A percentile compares a stretch with the other conserved stretches of the same genome.
phyloP scores from a whole-genome alignment of 352 stramenopile species.

The Globisporangium sylvaticum region DNA sequence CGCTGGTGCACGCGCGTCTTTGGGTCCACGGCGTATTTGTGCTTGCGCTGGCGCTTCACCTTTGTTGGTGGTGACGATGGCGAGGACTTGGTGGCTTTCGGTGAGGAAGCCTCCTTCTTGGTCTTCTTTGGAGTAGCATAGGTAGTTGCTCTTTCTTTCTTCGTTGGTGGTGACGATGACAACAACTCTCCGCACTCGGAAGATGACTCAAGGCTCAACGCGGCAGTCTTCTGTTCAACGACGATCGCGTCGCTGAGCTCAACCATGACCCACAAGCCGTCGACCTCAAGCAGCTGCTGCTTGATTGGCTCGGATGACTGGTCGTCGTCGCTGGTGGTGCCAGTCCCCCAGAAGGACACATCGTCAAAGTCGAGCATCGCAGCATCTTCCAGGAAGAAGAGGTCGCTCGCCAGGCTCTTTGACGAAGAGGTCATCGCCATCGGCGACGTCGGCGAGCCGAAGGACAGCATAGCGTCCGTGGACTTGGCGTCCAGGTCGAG shows the following conservation, averaged over 20 bases:
- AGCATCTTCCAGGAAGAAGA: background rate
- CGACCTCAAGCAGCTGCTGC: background rate
- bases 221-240: background rate
- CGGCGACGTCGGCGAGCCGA: background rate
- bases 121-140: background rate
- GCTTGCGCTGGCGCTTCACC: background rate
- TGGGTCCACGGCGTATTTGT: background rate
- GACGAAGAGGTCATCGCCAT: background rate
- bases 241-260: background rate
- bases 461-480: background rate
- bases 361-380: conserved; percentile 3
- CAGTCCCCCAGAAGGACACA: background rate
- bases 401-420: background rate
- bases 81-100: background rate
- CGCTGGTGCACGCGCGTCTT: conserved; percentile 2
- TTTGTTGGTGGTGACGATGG: background rate
- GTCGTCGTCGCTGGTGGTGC: background rate
- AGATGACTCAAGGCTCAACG: background rate
- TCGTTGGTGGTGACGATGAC: background rate
- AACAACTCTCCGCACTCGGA: background rate
- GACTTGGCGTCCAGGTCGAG: background rate
- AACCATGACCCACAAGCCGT: conserved; percentile 1
- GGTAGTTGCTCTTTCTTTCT: background rate
- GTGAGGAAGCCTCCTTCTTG: background rate
- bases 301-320: background rate